phyloP scores from a whole-genome alignment of 140 eudicot genomes.

The Cichorium intybus region DNA sequence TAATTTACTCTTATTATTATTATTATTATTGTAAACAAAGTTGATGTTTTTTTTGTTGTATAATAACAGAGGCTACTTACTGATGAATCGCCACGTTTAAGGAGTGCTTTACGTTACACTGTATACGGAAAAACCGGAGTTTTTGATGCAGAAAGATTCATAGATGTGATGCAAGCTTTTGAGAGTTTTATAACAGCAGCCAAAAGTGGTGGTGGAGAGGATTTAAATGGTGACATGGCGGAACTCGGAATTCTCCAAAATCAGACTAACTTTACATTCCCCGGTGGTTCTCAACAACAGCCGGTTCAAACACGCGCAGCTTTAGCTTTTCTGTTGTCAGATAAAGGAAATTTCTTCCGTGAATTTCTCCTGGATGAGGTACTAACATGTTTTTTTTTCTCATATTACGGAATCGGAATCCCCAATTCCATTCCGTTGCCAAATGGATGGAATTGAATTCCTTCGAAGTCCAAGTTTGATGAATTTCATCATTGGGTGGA shows the following conservation, averaged over 20 bases:
- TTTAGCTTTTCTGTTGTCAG: conserved; percentile 78
- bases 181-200: conserved; percentile 94
- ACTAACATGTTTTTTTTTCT: conserved; percentile 11
- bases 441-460: too few species aligned
- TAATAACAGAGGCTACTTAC: conserved; percentile 80
- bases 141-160: conserved; percentile 95
- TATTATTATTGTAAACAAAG: conserved; percentile 4
- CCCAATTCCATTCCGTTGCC: too few species aligned
- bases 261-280: conserved; percentile 41
- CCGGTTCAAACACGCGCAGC: conserved; percentile 96
- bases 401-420: too few species aligned
- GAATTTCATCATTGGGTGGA: too few species aligned
- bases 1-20: too few species aligned
- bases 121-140: conserved; percentile 93
- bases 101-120: conserved; percentile 92
- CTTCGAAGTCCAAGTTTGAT: too few species aligned
- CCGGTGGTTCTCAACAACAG: conserved; percentile 40
- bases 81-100: conserved; percentile 94
- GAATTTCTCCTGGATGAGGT: conserved; percentile 99
- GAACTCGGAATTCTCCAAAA: conserved; percentile 81
- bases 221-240: conserved; percentile 88
- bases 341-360: conserved; percentile 93
- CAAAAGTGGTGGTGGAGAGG: conserved; percentile 98
- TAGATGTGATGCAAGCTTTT: conserved; percentile 99
- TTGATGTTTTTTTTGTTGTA: conserved; percentile 4